Evolutionary conservation across 2,329 filamentous ascomycete species (phyloP).

Genomic region (Cladosporium sphaerospermum): DNA sequence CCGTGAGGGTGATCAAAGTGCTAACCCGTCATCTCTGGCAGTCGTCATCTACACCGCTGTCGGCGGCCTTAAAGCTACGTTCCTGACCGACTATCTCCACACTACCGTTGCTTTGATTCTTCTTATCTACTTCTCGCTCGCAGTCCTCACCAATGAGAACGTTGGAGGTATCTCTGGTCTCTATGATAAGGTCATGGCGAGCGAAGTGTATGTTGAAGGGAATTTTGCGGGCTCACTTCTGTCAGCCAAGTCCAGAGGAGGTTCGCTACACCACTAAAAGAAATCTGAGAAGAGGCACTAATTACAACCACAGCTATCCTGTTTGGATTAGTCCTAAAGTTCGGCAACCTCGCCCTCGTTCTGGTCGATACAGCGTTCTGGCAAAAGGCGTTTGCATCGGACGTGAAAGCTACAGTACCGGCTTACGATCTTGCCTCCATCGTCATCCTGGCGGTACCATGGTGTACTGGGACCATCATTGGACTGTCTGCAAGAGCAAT

Average conservation of each 20-base stretch:
- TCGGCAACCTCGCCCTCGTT: slow-evolving; percentile 46
- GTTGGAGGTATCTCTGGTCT: slow-evolving; percentile 40
- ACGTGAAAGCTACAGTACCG: slow-evolving; percentile 43
- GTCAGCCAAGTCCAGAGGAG: slow-evolving; percentile 42
- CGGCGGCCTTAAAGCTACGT: slow-evolving; percentile 45
- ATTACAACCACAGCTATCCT: slow-evolving; percentile 16
- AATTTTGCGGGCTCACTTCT: slow-evolving; percentile 45
- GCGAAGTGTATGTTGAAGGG: slow-evolving; percentile 38
- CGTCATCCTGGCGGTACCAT: slow-evolving; percentile 43
- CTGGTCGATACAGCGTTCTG: slow-evolving; percentile 48
- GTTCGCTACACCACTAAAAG: slow-evolving; percentile 27
- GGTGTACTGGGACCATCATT: slow-evolving; percentile 43
- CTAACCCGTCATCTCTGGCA: background rate
- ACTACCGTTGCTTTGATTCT: slow-evolving; percentile 44
- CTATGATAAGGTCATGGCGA: slow-evolving; percentile 43
- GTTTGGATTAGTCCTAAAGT: slow-evolving; percentile 44
- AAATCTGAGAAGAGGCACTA: too few species aligned
- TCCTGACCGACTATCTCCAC: slow-evolving; percentile 46
- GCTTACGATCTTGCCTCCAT: slow-evolving; percentile 43
- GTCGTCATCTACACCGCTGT: slow-evolving; percentile 42
- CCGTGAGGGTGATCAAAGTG: too few species aligned
- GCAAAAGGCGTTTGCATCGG: slow-evolving; percentile 47
- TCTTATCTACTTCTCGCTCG: slow-evolving; percentile 44
- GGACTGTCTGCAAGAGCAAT: slow-evolving; percentile 41
- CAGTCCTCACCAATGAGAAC: slow-evolving; percentile 37